These are phyloP conservation scores for Teratosphaeria destructans DNA, from an alignment of 2,329 filamentous ascomycete species.

Conservation along the genomic window DNA sequence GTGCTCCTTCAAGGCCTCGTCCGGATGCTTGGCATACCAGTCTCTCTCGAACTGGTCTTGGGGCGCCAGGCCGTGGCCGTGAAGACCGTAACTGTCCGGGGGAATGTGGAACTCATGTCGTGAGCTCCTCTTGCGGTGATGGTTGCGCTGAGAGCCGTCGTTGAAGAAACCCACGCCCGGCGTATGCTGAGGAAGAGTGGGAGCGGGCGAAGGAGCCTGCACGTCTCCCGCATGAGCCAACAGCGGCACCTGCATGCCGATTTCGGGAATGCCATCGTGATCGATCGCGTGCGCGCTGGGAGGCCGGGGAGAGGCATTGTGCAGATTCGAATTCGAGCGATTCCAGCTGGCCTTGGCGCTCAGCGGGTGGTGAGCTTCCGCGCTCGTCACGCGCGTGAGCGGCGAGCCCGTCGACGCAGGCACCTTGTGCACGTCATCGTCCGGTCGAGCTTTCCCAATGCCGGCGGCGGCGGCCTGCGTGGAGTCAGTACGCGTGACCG, in stretches of 20 bases:
- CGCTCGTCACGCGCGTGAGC: slow-evolving; percentile 19
- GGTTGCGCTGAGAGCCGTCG: slow-evolving; percentile 47
- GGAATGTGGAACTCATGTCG: slow-evolving; percentile 57
- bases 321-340: slow-evolving; percentile 36
- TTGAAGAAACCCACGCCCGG: slow-evolving; percentile 44
- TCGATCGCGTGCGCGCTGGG: slow-evolving; percentile 47
- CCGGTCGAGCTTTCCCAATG: slow-evolving; percentile 53
- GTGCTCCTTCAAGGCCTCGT: slow-evolving; percentile 69
- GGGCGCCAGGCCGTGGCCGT: slow-evolving; percentile 65
- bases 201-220: slow-evolving; percentile 80
- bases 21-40: slow-evolving; percentile 88
- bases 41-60: slow-evolving; percentile 79
- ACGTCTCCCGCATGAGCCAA: slow-evolving; percentile 87
- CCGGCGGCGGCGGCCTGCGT: slow-evolving; percentile 74
- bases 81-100: slow-evolving; percentile 84
- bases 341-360: slow-evolving; percentile 52
- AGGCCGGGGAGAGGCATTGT: slow-evolving; percentile 40
- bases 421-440: slow-evolving; percentile 36
- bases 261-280: slow-evolving; percentile 75
- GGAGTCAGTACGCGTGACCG: slow-evolving; percentile 87
- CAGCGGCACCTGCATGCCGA: slow-evolving; percentile 89
- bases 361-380: slow-evolving; percentile 44
- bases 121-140: slow-evolving; percentile 58
- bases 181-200: slow-evolving; percentile 33
- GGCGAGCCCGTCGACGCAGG: slow-evolving; percentile 12